A percentile compares a stretch with the other conserved stretches of the same genome.
Conservation (phyloP, 345 rosid genomes). For the Euphorbia peplus region DNA sequence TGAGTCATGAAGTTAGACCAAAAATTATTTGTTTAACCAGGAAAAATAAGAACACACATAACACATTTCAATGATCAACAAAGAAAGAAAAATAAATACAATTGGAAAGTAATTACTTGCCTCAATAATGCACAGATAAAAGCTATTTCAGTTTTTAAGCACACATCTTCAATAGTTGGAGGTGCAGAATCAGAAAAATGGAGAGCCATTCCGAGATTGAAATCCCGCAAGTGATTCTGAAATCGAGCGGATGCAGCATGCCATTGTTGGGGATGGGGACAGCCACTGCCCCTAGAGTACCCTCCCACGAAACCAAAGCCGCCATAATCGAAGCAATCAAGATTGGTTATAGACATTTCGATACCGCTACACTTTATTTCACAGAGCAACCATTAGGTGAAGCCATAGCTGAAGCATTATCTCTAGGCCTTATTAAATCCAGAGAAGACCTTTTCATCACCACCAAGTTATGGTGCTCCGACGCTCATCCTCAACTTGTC, state of each 20-base stretch:
- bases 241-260: slow-evolving; percentile 14
- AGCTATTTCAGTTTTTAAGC: too few relatives aligned
- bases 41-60: too few relatives aligned
- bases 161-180: too few relatives aligned
- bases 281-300: slow-evolving; percentile 12
- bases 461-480: slow-evolving; percentile 56
- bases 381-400: slow-evolving; percentile 34
- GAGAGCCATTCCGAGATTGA: not conserved
- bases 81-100: too few relatives aligned
- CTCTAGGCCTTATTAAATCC: slow-evolving; percentile 36
- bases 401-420: slow-evolving; percentile 41
- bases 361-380: slow-evolving; percentile 25
- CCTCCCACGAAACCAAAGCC: slow-evolving; percentile 8
- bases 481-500: slow-evolving; percentile 49
- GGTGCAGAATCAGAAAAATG: not conserved
- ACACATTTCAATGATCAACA: too few relatives aligned
- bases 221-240: not conserved
- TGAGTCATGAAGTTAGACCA: too few relatives aligned
- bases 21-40: too few relatives aligned
- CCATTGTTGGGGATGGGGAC: slow-evolving; percentile 31
- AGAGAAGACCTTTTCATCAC: slow-evolving; percentile 56
- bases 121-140: too few relatives aligned
- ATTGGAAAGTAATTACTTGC: too few relatives aligned
- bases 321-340: slow-evolving; percentile 26
- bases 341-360: slow-evolving; percentile 33